Base-by-base conservation (phyloP, 495 filamentous ascomycete species). In the Neurospora cerealis region DNA sequence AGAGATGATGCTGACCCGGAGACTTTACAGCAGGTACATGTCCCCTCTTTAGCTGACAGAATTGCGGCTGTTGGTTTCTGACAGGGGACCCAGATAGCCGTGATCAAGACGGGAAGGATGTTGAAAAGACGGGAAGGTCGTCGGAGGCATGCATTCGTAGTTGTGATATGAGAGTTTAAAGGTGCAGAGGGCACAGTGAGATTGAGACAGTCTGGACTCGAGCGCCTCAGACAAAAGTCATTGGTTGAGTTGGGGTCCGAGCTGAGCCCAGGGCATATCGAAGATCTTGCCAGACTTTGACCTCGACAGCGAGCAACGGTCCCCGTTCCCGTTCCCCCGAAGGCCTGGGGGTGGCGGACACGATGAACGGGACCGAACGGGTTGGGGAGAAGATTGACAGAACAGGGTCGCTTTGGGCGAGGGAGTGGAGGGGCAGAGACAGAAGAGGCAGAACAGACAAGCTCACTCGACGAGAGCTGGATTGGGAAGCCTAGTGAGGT, bases 101-200 rank as follows among this genome's bases (percentile, higher is more conserved):
- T 66, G 54, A 66, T 66, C 54, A 66, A 19, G 28, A 36, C 54
- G 28, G 24, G 54, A 66, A 19, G 13, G 71, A 73, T 77, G 75
- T 77, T 69, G 75, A 72, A 73, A 69, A 71, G 75, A 75, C 69
- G 21, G 48, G 73, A 75, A 72, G 70, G 40, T 71, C 19, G 21
- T 34, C 39, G 62, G 71, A 72, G 71, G 36, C 54, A 62, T 24
- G 54, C 54, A 38, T 28, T 62, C 36, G 48, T 69, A 62, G 15
- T 19, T 66, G 54, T 66, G 54, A 66, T 66, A 34, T 66, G 54
- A 62, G 46, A 60, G 54, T 66, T 66, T 34, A 34, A 66, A 66
- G 54, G 54, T 32, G 72, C 72, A 73, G 72, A n/a, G 62, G 39
- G 72, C 62, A 73, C 72, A 73, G 72, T 70, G 62, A 37, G 72